Evolutionary conservation across 257 asterid genomes (phyloP), one percentile per base, ranked within the genome.

Genomic region (Nicotiana knightiana): DNA sequence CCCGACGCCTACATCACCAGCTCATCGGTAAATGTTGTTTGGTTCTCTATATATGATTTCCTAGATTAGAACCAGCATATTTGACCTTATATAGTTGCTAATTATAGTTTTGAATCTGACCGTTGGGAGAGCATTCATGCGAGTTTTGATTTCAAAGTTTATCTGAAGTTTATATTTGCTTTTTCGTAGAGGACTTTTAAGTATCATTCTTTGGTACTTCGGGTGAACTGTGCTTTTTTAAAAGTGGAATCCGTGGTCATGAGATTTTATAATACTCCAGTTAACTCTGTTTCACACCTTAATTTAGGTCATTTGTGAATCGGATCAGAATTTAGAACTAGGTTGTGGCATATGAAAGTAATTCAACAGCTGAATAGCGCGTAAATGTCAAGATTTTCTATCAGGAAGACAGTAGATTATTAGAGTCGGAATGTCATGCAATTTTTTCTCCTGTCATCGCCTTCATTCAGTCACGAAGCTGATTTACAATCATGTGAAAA

Each of bases 1-100:
- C 90, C 97, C 97, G 2, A 64, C 85, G 26, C 87, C 90, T 81
- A 83, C 90, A 85, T 93, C 97, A 55, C 97, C 97, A 68, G 87
- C 90, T 86, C 91, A 93, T 84, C 86, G 98, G 98, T 96, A 92
- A 43, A 81, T 82, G 51, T 35, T 58, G 81, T 83, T 43, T 28
- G n/a, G 9, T 17, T 63, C n/a, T 63, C 18, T 64, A 11, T 26
- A 10, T 64, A 64, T 64, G 37, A 30, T 63, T 11, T 4, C 16
- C n/a, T 64, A 4, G 37, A 28, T 30, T 65, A 65, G 46, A 32
- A 65, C 5, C 39, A 65, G 71, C 73, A 30, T 33, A 17, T 12
- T 30, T 7, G 26, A 15, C 21, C 46, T 32, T 33, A 51, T 66
- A 66, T 66, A 5, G 6, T 30, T 64, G 39, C 10, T 30, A 8